Conservation (phyloP, 768 basidiomycete genomes). For the Mycena indigotica region DNA sequence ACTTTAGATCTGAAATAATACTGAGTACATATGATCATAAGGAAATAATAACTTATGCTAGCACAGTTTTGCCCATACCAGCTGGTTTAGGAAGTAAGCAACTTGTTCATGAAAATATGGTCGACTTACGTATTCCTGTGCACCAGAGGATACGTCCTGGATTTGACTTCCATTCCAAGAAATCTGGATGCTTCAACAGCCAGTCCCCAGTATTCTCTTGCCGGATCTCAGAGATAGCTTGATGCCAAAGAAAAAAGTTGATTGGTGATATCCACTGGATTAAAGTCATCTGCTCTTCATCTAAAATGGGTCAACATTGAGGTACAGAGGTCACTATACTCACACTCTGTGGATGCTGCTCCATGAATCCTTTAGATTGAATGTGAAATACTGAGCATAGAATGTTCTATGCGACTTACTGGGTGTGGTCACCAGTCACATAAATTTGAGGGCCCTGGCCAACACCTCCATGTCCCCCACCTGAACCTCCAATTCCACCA, state of each 20-base stretch:
- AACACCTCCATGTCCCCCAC: conserved; percentile 6
- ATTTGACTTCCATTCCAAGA: conserved; percentile 1
- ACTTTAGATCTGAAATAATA: not conserved
- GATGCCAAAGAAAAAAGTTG: conserved; percentile 4
- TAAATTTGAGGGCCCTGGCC: not conserved
- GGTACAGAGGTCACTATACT: too few species aligned
- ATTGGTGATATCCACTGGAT: conserved; percentile 1
- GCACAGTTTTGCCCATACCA: too few species aligned
- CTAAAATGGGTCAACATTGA: not conserved
- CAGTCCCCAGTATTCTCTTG: conserved; percentile 1
- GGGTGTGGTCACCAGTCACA: not conserved
- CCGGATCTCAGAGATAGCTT: not conserved
- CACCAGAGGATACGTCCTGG: too few species aligned
- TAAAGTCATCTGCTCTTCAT: not conserved
- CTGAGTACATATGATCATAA: not conserved
- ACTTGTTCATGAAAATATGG: not conserved
- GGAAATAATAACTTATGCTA: too few species aligned
- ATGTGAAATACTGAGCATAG: not conserved
- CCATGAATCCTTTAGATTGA: not conserved
- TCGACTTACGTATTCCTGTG: conserved; percentile 2
- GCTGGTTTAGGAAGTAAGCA: not conserved
- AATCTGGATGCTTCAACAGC: not conserved
- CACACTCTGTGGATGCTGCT: not conserved
- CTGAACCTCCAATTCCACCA: not conserved
- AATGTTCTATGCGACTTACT: too few species aligned